Base-by-base conservation (phyloP, 306 rosid genomes). In the Prunus persica region DNA sequence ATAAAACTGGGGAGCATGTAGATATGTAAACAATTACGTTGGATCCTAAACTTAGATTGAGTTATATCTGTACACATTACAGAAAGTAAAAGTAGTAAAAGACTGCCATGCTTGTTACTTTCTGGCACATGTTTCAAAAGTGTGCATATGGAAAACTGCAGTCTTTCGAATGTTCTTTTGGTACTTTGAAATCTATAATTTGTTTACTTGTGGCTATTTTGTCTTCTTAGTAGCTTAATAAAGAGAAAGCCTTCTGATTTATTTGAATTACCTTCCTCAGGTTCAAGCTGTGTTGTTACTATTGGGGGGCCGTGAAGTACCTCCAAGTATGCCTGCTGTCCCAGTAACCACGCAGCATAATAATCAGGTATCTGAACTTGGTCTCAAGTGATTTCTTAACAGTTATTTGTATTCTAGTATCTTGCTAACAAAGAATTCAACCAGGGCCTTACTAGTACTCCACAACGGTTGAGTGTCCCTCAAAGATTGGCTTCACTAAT, bases 271-370 rank as follows among this genome's bases (percentile, higher is more conserved):
- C 76, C 73, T 72, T 69, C 77, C 61, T 77, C 87, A 91, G 96
- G 96, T 89, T 86, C 96, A 91, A 81, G 91, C 93, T 61, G 96
- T 91, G 61, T 83, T 91, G 18, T 74, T 89, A 50, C 75, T 91
- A 75, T 43, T 91, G 73, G 96, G 96, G 57, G 92, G 92, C 63
- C 89, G 86, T 34, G 93, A 91, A 82, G 51, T 87, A 69, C 88
- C 92, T 78, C 82, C 86, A 6, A 76, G 81, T 20, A 63, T 74
- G 70, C 84, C 90, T 66, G 56, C 89, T 11, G 46, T 75, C 41
- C 89, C 90, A 25, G 30, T 80, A 55, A 64, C 84, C 50, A 20
- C 80, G 66, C 81, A 82, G 60, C 85, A 79, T 38, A 89, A 71
- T 81, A 83, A 78, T 52, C 89, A 56, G 88, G 93, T 91, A 89